Base-by-base conservation (phyloP, 2,329 filamentous ascomycete species). In the Ascochyta viciae-villosae region DNA sequence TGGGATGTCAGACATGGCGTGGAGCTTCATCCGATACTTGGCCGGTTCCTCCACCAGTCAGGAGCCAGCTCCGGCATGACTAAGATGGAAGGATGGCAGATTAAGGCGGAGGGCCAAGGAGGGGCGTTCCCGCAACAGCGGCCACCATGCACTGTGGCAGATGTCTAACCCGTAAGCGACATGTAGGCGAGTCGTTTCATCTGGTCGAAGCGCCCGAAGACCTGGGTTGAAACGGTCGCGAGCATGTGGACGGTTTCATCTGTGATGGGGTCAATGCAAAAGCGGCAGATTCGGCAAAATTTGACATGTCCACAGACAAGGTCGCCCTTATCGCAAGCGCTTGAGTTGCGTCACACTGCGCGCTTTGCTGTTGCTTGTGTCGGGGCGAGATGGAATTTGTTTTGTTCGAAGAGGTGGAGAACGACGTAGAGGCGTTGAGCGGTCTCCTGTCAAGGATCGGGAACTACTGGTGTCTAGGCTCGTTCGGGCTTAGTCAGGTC, bases 211-310 rank as follows among this genome's bases (percentile, higher is more conserved):
- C 68, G 65, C 73, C 71, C 63, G 54, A 50, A 49, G 48, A 58
- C 67, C 65, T 58, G 68, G 69, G 53, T 71, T 69, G 72, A 75
- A 74, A 75, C 73, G 63, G 54, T 65, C 56, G 67, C 40, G 48
- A 53, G 51, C 52, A 46, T 54, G 58, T 58, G 58, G 61, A 58
- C 54, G 55, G 72, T 75, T 75, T 75, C 72, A 74, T 57, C 55
- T 70, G 62, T 60, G 60, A 59, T 57, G 61, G 57, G 57, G 60
- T 61, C 64, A 49, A 67, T 63, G 66, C 67, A 58, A 65, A 49
- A 61, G 58, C 60, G 52, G 55, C 35, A 50, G 46, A 43, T 43
- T 50, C 34, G 26, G 42, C 41, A 47, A 37, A 12, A 43, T 46
- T n/a, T 31, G 24, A 22, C 22, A n/a, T 35, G 22, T 47, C 41